Base-by-base conservation (phyloP, 2,329 filamentous ascomycete species). In the Incumbomyces lentus region DNA sequence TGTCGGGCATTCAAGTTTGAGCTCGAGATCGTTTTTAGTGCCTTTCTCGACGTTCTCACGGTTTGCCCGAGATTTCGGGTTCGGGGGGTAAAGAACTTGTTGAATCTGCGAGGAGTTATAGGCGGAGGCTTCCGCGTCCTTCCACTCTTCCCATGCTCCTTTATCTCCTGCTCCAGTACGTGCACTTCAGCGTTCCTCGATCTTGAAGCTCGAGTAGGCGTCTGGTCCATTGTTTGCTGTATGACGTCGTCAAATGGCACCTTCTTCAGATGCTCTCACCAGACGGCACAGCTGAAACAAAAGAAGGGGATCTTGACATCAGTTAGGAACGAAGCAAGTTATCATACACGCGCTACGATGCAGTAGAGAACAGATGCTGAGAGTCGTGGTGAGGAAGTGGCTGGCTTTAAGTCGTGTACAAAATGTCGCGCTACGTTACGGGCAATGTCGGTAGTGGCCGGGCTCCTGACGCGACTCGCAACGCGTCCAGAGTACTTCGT, bases 31-130 rank as follows among this genome's bases (percentile, higher is more conserved):
- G 67, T 63, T 55, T 62, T 61, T 46, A 73, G 58, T 12, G 64
- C 67, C 55, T 70, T 67, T 17, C 70, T 64, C 51, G 60, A 68
- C 12, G 68, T 62, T 49, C 61, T 64, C 16, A 65, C 62, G 13
- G 56, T 56, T 31, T 57, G 59, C n/a, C 53, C 58, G 55, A 59
- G 59, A 49, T 59, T 62, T 44, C 55, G 58, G 34, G 55, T 68
- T 56, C 44, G 66, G 31, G 70, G 70, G n/a, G 69, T 72, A 51
- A 73, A 73, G 53, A 73, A 73, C 31, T 66, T 63, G 44, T 62
- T 65, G 49, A 73, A 73, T n/a, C 69, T 68, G 40, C 69, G 64
- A n/a, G 70, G 70, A 11, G 70, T 73, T 30, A 73, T 64, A 22
- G 69, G 66, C 37, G 70, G 70, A 41, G 65, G 66, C 51, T 68